Conservation (phyloP, 306 rosid genomes). For the Malus sylvestris region DNA sequence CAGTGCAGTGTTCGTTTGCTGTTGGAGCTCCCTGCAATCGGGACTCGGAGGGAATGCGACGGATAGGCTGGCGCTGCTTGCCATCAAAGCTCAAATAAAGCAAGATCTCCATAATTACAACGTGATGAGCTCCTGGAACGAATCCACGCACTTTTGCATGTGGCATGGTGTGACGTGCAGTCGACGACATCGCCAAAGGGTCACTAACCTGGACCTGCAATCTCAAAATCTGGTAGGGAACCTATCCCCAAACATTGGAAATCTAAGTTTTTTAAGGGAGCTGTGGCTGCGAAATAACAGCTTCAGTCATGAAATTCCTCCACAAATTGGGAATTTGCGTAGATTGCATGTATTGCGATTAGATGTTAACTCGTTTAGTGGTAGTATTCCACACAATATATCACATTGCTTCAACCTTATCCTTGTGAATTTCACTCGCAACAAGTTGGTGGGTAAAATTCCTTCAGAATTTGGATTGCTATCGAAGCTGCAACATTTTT, state of each 20-base stretch:
- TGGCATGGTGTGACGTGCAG: not conserved
- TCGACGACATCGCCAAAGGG: not conserved
- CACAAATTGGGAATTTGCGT: not conserved
- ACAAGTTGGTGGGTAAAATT: not conserved
- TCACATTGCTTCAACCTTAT: not conserved
- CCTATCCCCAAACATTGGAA: not conserved
- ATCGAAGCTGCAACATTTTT: rapidly evolving
- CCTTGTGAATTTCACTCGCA: rapidly evolving
- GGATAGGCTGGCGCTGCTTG: not conserved
- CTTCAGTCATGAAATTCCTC: not conserved
- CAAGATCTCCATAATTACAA: not conserved
- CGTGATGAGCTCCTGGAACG: not conserved
- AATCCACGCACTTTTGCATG: not conserved
- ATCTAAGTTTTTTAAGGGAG: not conserved
- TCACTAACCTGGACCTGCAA: not conserved
- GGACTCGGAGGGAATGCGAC: not conserved
- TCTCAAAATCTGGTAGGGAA: not conserved
- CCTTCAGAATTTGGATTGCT: not conserved
- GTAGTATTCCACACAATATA: not conserved
- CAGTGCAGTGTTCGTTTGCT: not conserved
- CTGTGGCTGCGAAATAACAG: not conserved
- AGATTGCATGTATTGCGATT: not conserved
- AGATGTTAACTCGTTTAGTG: not conserved
- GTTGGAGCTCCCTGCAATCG: not conserved
- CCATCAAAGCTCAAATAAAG: not conserved